phyloP scores from a whole-genome alignment of 129 eudicot species.

The Centella asiatica region DNA sequence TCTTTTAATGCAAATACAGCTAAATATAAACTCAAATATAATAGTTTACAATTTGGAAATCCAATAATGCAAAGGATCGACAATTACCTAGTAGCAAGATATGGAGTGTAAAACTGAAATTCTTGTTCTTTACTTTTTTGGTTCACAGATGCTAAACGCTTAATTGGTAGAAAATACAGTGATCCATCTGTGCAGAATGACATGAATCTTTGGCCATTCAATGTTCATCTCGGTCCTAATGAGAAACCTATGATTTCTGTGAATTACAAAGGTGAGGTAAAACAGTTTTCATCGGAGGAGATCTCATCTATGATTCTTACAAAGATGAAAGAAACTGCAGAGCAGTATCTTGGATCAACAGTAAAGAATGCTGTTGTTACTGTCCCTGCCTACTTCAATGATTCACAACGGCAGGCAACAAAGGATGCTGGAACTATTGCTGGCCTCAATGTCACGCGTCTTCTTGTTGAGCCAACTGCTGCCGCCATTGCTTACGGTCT shows the following conservation, averaged over 20 bases:
- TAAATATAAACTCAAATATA: too few relatives aligned
- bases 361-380: conserved; percentile 8
- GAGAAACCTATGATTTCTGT: conserved; percentile 46
- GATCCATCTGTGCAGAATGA: conserved; percentile 39
- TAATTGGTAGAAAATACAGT: conserved; percentile 34
- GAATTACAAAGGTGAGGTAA: conserved; percentile 18
- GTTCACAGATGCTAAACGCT: conserved; percentile 43
- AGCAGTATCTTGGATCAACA: conserved; percentile 30
- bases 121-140: too few relatives aligned
- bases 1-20: too few relatives aligned
- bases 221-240: conserved; percentile 33
- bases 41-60: too few relatives aligned
- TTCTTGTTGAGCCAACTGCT: conserved; percentile 38
- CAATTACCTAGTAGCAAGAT: too few relatives aligned
- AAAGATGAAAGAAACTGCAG: conserved; percentile 43
- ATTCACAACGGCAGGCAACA: conserved; percentile 20
- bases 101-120: too few relatives aligned
- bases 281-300: background rate
- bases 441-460: conserved; percentile 40
- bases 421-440: conserved; percentile 38
- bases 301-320: background rate
- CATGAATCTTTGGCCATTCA: conserved; percentile 47
- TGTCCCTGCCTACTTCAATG: conserved; percentile 1
- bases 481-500: conserved; percentile 53
- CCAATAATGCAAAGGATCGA: too few relatives aligned